Evolutionary conservation across 1,139 yeast species (phyloP).

Genomic region (Zygotorulaspora mrakii): DNA sequence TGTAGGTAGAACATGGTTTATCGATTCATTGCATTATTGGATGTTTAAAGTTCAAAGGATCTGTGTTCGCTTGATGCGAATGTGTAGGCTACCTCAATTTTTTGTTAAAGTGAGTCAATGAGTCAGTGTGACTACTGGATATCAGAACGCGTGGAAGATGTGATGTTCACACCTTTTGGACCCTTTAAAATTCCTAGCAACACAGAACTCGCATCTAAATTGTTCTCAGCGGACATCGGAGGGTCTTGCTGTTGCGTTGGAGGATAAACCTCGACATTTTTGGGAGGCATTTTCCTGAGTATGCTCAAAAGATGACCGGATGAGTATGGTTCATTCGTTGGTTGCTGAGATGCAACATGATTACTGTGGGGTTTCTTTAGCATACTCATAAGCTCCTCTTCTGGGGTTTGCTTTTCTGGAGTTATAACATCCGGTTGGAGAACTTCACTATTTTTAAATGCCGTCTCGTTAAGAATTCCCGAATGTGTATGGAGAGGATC

Average conservation of each 20-base stretch:
- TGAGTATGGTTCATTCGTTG: conserved; percentile 6
- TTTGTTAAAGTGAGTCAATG: conserved; percentile 6
- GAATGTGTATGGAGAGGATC: not conserved
- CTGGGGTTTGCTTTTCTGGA: conserved; percentile 11
- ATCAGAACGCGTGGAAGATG: not conserved
- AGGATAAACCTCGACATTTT: not conserved
- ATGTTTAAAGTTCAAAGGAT: too few species aligned
- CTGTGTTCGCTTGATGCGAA: conserved; percentile 24
- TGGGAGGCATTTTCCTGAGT: conserved; percentile 12
- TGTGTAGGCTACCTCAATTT: conserved; percentile 2
- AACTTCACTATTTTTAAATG: too few species aligned
- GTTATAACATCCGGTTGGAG: too few species aligned
- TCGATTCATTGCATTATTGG: too few species aligned
- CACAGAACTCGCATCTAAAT: conserved; percentile 17
- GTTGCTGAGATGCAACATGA: conserved; percentile 5
- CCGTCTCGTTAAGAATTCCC: too few species aligned
- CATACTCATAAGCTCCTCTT: conserved; percentile 17
- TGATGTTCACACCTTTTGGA: conserved; percentile 6
- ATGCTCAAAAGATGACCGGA: conserved; percentile 14
- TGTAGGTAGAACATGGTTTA: too few species aligned
- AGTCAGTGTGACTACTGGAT: conserved; percentile 2
- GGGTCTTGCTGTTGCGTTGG: not conserved
- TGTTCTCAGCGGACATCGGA: not conserved
- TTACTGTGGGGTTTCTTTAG: conserved; percentile 7
- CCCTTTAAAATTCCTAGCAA: conserved; percentile 17